Evolutionary conservation across 2,329 filamentous ascomycete genomes (phyloP), one percentile per base, ranked within the genome.

Genomic region (Chrysosporium keratinophilum): DNA sequence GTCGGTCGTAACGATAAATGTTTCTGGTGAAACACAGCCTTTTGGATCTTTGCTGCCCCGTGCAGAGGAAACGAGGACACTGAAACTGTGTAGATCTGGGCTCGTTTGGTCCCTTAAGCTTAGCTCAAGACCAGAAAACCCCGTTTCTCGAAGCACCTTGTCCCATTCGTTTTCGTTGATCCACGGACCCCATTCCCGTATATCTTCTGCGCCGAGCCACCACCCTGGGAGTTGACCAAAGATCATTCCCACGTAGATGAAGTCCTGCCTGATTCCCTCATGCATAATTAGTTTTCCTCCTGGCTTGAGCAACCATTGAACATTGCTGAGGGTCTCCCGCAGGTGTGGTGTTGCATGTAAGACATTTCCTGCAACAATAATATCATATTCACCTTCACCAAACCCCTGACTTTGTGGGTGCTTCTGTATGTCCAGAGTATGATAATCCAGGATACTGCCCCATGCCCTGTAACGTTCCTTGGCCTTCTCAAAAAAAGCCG

Each of bases 271-370:
- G 5, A 61, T 67, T 1, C 68, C 57, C 54, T 78, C 75, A 2
- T 71, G 52, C 1, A 76, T 40, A 2, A 76, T 39, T 0, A 78
- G 61, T 41, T 70, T 69, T 0, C 74, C 76, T 2, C 72, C 74
- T 0, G 75, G 70, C 51, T 68, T 71, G 5, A 75, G 58, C 0
- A 75, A 56, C 1, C 51, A 54, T 0, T 68, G 65, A 0, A 67
- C 59, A 52, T 74, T 67, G 4, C 33, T 69, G 20, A 45, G 64
- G 63, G 35, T 63, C 11, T 60, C 48, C 10, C 57, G 67, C 41
- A 52, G 54, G 44, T 11, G 35, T 10, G 3, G 42, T 5, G 71
- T 74, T 1, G 69, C 69, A 50, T 74, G 70, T 0, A 76, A 59
- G 0, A 70, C 65, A 46, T 69, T 67, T 41, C 61, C 62, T 1